These are phyloP conservation scores for Cryptosporidium canis DNA, from an alignment of 169 alveolate genomes.

Conservation along the genomic window DNA sequence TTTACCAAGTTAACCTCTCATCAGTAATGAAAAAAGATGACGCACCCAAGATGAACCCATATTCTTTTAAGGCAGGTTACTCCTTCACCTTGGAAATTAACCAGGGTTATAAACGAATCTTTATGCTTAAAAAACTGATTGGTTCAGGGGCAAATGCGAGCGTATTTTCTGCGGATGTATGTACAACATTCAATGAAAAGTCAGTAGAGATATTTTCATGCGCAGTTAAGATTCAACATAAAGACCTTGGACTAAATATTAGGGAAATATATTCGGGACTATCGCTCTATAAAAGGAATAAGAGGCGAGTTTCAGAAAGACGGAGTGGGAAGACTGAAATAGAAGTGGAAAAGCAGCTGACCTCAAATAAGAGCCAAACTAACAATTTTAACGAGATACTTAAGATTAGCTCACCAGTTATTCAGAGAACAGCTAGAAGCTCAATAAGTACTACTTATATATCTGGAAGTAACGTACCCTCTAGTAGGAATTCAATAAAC, in stretches of 20 bases:
- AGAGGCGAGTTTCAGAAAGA: background rate
- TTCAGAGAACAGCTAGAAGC: slow-evolving; percentile 45
- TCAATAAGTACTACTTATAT: slow-evolving; percentile 43
- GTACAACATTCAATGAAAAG: slow-evolving; percentile 32
- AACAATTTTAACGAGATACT: background rate
- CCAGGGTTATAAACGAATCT: slow-evolving; percentile 11
- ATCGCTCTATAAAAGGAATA: slow-evolving; percentile 35
- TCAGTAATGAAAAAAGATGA: slow-evolving; percentile 8
- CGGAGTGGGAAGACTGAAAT: background rate
- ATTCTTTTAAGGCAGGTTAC: slow-evolving; percentile 38
- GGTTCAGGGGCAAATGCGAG: slow-evolving; percentile 72
- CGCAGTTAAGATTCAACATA: slow-evolving; percentile 57
- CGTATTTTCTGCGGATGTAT: slow-evolving; percentile 63
- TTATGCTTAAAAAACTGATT: slow-evolving; percentile 38
- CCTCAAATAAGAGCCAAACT: background rate
- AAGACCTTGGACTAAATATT: slow-evolving; percentile 56
- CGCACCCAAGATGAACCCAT: background rate
- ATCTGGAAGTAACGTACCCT: slow-evolving; percentile 49
- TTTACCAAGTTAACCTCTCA: slow-evolving; percentile 21
- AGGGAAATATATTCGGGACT: slow-evolving; percentile 55
- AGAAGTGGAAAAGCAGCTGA: background rate
- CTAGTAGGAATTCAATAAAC: slow-evolving; percentile 47
- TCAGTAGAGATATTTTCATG: slow-evolving; percentile 18
- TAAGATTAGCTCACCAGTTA: background rate
- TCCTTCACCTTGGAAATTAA: slow-evolving; percentile 30